These are phyloP conservation scores for Fusarium azukiicola DNA, from an alignment of 2,329 filamentous ascomycete genomes.

Conservation along the genomic window DNA sequence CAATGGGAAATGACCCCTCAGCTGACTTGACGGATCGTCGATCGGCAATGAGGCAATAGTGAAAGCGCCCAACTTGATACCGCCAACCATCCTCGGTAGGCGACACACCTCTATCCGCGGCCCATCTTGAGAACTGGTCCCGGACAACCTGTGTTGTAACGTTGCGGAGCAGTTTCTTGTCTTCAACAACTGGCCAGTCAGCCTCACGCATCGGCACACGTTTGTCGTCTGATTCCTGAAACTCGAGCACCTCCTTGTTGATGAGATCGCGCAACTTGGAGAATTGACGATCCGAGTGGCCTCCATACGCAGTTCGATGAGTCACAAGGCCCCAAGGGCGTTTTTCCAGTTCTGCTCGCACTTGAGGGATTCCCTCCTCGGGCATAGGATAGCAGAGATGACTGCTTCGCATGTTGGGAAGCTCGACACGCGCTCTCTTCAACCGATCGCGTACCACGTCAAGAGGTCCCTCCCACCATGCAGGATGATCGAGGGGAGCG, in stretches of 20 bases:
- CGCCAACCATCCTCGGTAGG: conserved; percentile 3
- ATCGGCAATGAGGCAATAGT: conserved; percentile 9
- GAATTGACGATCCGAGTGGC: conserved; percentile 12
- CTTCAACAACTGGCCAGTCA: background rate
- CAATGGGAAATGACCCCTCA: background rate
- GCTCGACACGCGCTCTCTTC: conserved; percentile 2
- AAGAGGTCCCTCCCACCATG: conserved; percentile 2
- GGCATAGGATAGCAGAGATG: background rate
- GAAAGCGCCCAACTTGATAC: conserved; percentile 13
- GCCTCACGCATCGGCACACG: background rate
- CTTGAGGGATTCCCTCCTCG: background rate
- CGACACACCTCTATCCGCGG: conserved; percentile 1
- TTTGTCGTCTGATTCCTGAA: conserved; percentile 1
- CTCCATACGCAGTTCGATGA: conserved; percentile 6
- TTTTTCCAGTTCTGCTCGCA: background rate
- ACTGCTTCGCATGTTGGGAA: conserved; percentile 9
- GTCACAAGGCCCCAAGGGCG: conserved; percentile 6
- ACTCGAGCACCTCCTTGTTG: background rate
- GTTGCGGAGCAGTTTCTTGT: background rate
- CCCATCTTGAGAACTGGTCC: background rate
- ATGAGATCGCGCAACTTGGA: background rate
- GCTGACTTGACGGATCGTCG: conserved; percentile 8
- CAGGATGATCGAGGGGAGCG: background rate
- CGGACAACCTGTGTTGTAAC: conserved; percentile 10
- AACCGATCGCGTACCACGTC: conserved; percentile 6